Evolutionary conservation across 257 asterid genomes (phyloP).

Genomic region (Coffea eugenioides): DNA sequence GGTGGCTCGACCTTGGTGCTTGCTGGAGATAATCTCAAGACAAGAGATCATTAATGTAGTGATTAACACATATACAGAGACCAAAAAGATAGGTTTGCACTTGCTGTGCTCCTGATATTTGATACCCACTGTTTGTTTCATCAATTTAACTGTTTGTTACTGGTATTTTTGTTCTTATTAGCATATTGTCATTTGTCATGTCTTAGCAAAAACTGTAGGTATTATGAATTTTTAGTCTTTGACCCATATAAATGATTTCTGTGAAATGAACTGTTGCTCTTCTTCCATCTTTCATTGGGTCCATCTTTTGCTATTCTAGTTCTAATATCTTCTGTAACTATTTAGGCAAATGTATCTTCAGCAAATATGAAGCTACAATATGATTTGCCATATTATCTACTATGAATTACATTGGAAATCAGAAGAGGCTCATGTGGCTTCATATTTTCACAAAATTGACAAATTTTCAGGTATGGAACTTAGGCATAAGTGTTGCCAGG

Average conservation of each 20-base stretch:
- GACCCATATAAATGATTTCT: too few species aligned
- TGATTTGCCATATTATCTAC: neutral
- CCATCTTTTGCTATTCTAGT: conserved; percentile 12
- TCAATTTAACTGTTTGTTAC: neutral
- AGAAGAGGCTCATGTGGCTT: neutral
- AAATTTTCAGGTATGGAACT: conserved; percentile 87
- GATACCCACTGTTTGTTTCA: neutral
- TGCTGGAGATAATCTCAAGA: conserved; percentile 70
- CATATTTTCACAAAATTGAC: neutral
- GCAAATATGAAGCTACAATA: neutral
- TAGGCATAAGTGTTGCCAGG: conserved; percentile 81
- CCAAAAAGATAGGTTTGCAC: conserved; percentile 66
- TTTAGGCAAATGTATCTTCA: neutral
- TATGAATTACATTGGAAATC: neutral
- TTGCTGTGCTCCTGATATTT: neutral
- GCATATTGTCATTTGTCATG: neutral
- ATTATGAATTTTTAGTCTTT: neutral
- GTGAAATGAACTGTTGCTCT: neutral
- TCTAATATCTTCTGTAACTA: too few species aligned
- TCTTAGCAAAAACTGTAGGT: neutral
- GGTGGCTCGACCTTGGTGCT: conserved; percentile 88
- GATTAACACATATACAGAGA: conserved; percentile 60
- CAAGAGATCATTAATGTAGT: conserved; percentile 63
- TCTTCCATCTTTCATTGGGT: neutral
- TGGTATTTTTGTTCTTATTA: neutral